Percentiles rank a stretch among this genome's conserved stretches.
Evolutionary conservation across 495 filamentous ascomycete species (phyloP).

Genomic region (Sabuloglossum arenarium): DNA sequence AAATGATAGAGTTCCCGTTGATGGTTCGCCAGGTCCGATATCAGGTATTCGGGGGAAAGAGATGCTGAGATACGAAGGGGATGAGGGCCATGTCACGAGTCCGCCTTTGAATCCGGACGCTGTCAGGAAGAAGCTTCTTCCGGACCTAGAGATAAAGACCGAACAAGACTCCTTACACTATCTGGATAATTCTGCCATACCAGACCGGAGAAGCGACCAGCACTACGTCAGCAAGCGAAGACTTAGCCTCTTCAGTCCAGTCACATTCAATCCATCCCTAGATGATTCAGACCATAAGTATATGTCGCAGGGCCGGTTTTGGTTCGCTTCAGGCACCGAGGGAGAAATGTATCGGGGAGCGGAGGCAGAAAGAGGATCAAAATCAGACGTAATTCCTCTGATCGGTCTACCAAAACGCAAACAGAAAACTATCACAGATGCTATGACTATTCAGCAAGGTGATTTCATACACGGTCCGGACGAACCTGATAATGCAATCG

Average conservation of each 20-base stretch:
- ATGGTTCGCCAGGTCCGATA: neutral
- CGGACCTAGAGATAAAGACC: constrained; percentile 8
- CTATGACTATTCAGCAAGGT: neutral
- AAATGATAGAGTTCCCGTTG: neutral
- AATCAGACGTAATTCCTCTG: neutral
- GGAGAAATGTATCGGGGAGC: neutral
- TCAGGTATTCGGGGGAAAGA: neutral
- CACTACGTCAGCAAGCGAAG: constrained; percentile 1
- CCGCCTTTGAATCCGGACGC: constrained; percentile 29
- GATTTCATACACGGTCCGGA: neutral
- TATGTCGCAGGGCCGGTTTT: constrained; percentile 27
- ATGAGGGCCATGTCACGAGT: constrained; percentile 15
- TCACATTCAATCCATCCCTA: constrained; percentile 25
- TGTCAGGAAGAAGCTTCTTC: constrained; percentile 27
- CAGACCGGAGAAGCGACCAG: constrained; percentile 4
- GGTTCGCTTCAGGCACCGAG: constrained; percentile 13
- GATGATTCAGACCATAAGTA: constrained; percentile 30
- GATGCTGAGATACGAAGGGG: neutral
- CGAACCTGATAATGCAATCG: neutral
- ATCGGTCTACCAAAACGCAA: constrained; percentile 2
- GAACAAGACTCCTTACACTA: neutral
- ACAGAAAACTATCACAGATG: neutral
- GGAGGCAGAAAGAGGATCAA: neutral
- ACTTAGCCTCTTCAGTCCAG: constrained; percentile 26
- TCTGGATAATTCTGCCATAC: neutral